Evolutionary conservation across 441 rosid genomes (phyloP), one percentile per base, ranked within the genome.

Genomic region (Pelargonium myrrhifolium): DNA sequence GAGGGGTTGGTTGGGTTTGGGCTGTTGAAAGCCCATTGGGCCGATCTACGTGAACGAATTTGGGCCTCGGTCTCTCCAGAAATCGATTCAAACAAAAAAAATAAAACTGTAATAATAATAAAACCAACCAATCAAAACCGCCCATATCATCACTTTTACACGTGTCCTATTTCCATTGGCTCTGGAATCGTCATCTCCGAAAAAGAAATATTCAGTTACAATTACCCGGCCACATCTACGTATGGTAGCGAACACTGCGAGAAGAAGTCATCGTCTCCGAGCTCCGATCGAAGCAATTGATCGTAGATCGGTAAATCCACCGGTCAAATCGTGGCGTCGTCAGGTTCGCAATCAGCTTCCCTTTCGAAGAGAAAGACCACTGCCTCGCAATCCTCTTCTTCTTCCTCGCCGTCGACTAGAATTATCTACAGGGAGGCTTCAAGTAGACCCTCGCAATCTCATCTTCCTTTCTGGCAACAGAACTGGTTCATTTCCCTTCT

Each of bases 401-500:
- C 79, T 24, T 53, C 71, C 21, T 2, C 76, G 22, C 67, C 77
- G 61, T 26, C 82, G 62, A 72, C 77, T 39, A 82, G 78, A 76
- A 72, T 82, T 56, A 65, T 77, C 43, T 77, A 39, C 65, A 65
- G 80, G 39, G 84, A 71, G 66, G 51, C 65, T 11, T 24, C 60
- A 20, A 22, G 53, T 10, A 68, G 59, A 63, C 11, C 39, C 40
- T 51, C 45, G 17, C 65, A 43, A 45, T 60, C 79, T 37, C 65
- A 69, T 51, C 68, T 18, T 66, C 96, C 96, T 26, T 91, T 91
- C 73, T 91, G 95, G 96, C 93, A 85, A 74, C 82, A 84, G 77
- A 86, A 80, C 65, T 94, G 99, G 99, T 94, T 94, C 77, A 64
- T 78, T 77, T 42, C 61, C 74, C 3, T 67, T 75, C 24, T 68